phyloP scores from a whole-genome alignment of 331 rosid species.

The Malus hybrid region DNA sequence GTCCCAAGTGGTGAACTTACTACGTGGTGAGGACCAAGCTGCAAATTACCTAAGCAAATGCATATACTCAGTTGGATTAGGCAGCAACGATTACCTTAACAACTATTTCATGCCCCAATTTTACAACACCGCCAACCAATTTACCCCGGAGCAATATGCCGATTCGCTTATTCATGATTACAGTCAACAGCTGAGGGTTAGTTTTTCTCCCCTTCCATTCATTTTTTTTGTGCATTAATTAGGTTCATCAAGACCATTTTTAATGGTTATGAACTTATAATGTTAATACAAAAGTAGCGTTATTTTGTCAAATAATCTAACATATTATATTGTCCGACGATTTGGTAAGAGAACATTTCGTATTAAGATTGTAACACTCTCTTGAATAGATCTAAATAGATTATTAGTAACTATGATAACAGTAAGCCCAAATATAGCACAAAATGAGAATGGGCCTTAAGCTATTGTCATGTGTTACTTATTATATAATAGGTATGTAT shows the following conservation, averaged over 20 bases:
- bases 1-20: slow-evolving; percentile 47
- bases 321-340: neutral
- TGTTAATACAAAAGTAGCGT: too few relatives aligned
- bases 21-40: slow-evolving; percentile 47
- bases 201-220: neutral
- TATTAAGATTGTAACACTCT: neutral
- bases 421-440: neutral
- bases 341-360: neutral
- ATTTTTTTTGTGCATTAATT: neutral
- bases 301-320: neutral
- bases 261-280: neutral
- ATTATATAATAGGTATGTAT: neutral
- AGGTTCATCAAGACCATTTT: neutral
- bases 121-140: slow-evolving; percentile 53
- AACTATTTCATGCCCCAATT: slow-evolving; percentile 82
- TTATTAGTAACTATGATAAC: neutral
- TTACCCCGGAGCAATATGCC: slow-evolving; percentile 65
- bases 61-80: slow-evolving; percentile 75
- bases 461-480: too few relatives aligned
- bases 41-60: slow-evolving; percentile 61
- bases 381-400: neutral
- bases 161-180: slow-evolving; percentile 53
- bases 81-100: slow-evolving; percentile 95
- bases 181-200: slow-evolving; percentile 51
- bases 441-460: neutral